These are phyloP conservation scores for Tolypocladium album DNA, from an alignment of 2,329 filamentous ascomycete genomes.

Conservation along the genomic window DNA sequence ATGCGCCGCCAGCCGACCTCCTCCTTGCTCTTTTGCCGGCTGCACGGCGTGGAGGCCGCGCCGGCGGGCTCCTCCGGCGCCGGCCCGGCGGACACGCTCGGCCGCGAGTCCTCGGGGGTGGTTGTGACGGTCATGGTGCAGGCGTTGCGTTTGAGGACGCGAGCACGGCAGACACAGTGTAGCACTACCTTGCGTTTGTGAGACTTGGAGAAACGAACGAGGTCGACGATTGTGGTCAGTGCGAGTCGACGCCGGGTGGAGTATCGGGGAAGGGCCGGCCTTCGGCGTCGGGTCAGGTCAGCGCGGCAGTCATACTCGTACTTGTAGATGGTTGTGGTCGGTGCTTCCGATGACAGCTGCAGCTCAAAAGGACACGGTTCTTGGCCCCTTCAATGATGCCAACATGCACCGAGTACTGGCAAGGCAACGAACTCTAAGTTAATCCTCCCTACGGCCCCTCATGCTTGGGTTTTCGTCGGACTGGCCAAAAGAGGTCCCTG, in stretches of 20 bases:
- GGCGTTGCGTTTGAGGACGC: neutral
- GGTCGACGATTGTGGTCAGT: neutral
- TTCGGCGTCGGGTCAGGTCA: neutral
- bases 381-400: neutral
- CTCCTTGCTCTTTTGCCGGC: slow-evolving; percentile 11
- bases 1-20: slow-evolving; percentile 31
- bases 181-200: neutral
- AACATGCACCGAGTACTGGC: neutral
- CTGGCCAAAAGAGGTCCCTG: neutral
- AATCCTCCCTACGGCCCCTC: neutral
- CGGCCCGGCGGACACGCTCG: neutral
- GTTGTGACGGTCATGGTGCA: neutral
- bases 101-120: neutral
- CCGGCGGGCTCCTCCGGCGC: neutral
- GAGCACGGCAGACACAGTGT: neutral
- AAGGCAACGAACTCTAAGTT: neutral
- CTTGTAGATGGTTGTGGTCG: neutral
- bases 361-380: neutral
- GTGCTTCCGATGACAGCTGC: neutral
- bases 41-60: slow-evolving; percentile 10
- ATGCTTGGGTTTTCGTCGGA: too few species aligned
- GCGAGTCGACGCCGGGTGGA: neutral
- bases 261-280: neutral
- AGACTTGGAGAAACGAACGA: neutral
- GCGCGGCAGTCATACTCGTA: neutral